A percentile compares a stretch with the other conserved stretches of the same genome.
Evolutionary conservation across 805 yeast genomes (phyloP).

Genomic region (Sugiyamaella qingdaonensis): DNA sequence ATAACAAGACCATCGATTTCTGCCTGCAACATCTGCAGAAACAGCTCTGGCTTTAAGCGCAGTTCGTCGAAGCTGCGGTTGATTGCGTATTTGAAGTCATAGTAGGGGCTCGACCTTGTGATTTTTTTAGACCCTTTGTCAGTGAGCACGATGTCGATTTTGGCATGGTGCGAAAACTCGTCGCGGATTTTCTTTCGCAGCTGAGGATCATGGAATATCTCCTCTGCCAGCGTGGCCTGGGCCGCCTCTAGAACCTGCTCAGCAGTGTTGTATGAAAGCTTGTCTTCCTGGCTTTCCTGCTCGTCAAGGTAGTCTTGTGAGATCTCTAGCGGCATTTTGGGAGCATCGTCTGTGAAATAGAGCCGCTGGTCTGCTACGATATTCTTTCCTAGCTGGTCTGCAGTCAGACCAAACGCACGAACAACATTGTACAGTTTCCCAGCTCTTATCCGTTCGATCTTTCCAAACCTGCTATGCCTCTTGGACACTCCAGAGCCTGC

Average conservation of each 20-base stretch:
- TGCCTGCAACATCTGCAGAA: constrained; percentile 87
- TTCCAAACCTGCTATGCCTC: constrained; percentile 37
- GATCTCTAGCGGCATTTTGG: constrained; percentile 55
- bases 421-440: constrained; percentile 65
- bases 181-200: constrained; percentile 61
- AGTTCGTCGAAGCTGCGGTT: constrained; percentile 77
- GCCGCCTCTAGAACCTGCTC: constrained; percentile 66
- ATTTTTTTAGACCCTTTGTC: constrained; percentile 79
- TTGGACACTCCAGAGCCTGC: constrained; percentile 33
- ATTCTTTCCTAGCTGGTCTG: constrained; percentile 79
- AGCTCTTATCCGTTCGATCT: constrained; percentile 47
- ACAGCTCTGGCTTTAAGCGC: constrained; percentile 69
- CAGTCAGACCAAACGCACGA: constrained; percentile 68
- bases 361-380: constrained; percentile 62
- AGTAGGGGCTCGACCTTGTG: constrained; percentile 73
- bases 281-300: constrained; percentile 6
- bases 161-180: constrained; percentile 58
- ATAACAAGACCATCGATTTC: constrained; percentile 71
- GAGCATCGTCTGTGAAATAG: constrained; percentile 67
- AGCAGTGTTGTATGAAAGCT: constrained; percentile 22
- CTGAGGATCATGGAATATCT: constrained; percentile 74
- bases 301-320: constrained; percentile 36
- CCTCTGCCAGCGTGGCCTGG: constrained; percentile 71
- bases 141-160: constrained; percentile 69
- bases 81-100: constrained; percentile 86